Evolutionary conservation across 202 grass and related monocot species (phyloP).

Genomic region (Cymbopogon flexuosus): DNA sequence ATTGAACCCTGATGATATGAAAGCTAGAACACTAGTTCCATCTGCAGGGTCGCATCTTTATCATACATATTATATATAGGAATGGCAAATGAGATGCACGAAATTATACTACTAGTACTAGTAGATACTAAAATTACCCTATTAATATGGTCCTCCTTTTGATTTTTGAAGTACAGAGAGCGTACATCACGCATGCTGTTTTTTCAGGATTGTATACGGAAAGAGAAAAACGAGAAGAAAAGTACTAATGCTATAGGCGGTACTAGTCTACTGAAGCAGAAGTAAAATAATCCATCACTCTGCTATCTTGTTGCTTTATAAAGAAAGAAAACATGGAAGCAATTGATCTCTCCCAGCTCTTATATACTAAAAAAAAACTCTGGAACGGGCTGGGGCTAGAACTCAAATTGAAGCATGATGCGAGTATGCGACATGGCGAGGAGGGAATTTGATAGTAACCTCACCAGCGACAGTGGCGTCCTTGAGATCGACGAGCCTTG

Average conservation of each 20-base stretch:
- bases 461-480: not conserved
- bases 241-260: not conserved
- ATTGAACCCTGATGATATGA: not conserved
- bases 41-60: not conserved
- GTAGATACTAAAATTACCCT: not conserved
- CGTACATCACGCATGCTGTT: not conserved
- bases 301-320: conserved; percentile 6
- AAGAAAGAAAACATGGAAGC: not conserved
- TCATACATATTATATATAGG: not conserved
- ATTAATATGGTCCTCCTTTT: not conserved
- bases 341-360: not conserved
- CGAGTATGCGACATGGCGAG: not conserved
- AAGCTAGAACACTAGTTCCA: not conserved
- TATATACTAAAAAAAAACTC: not conserved
- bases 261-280: not conserved
- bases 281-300: conserved; percentile 6
- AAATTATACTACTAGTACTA: not conserved
- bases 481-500: not conserved
- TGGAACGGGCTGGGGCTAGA: not conserved
- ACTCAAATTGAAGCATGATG: not conserved
- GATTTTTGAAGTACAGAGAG: not conserved
- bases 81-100: not conserved
- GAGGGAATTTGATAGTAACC: not conserved
- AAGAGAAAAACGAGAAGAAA: not conserved
- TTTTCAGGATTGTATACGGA: not conserved